Conservation (phyloP, 2,329 filamentous ascomycete species). For the Diaporthe citrichinensis region DNA sequence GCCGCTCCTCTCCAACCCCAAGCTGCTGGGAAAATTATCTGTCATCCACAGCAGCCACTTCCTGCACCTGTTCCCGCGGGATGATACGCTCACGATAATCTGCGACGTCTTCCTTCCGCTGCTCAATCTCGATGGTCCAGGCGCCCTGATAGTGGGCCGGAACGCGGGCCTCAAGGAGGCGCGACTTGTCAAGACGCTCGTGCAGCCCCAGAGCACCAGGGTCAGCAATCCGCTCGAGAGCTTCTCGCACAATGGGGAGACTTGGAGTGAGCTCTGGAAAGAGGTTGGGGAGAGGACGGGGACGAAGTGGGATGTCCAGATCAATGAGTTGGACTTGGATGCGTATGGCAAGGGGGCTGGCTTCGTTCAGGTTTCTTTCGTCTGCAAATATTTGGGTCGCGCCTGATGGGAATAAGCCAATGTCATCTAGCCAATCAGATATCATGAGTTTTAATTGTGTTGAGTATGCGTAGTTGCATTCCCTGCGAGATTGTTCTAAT, state of each 20-base stretch:
- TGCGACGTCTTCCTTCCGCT: background rate
- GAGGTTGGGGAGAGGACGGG: background rate
- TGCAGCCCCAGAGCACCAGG: background rate
- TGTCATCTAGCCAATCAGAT: background rate
- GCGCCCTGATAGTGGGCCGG: background rate
- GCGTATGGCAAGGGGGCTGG: background rate
- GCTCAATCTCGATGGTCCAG: background rate
- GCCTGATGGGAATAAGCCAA: background rate
- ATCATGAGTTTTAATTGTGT: too few relatives aligned
- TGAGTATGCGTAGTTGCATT: too few relatives aligned
- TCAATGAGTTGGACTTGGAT: background rate
- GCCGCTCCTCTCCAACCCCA: background rate
- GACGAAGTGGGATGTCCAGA: background rate
- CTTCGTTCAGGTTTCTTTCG: background rate
- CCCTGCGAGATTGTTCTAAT: too few relatives aligned
- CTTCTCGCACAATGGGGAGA: conserved; percentile 3
- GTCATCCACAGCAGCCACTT: background rate
- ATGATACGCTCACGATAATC: background rate
- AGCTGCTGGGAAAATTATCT: background rate
- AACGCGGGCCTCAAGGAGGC: background rate
- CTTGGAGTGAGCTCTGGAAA: background rate
- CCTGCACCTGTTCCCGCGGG: background rate
- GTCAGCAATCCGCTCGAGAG: background rate
- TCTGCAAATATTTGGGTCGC: background rate
- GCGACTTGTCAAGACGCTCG: background rate